Conservation (phyloP, 495 filamentous ascomycete genomes). For the Thermochaetoides thermophila region DNA sequence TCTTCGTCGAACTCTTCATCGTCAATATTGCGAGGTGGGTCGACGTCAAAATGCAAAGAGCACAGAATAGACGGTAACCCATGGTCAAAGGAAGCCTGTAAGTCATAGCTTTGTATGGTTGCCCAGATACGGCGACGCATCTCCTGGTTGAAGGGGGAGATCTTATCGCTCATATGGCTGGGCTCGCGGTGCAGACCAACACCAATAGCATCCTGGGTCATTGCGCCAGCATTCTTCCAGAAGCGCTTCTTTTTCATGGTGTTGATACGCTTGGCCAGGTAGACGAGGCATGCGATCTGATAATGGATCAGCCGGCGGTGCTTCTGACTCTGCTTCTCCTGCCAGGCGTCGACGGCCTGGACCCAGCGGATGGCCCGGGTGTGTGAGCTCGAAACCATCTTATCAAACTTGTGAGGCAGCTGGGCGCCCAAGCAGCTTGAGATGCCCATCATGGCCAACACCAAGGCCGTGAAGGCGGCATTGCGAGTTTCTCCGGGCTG, state of each 20-base stretch:
- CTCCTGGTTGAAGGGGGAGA: slow-evolving; percentile 42
- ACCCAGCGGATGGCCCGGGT: slow-evolving; percentile 24
- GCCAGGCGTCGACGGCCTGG: slow-evolving; percentile 23
- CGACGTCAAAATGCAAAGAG: slow-evolving; percentile 23
- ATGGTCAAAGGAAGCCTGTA: slow-evolving; percentile 44
- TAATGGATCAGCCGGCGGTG: slow-evolving; percentile 30
- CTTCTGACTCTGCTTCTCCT: slow-evolving; percentile 25
- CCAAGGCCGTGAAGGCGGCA: slow-evolving; percentile 32
- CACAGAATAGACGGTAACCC: slow-evolving; percentile 37
- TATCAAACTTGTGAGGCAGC: slow-evolving; percentile 20
- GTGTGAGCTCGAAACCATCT: slow-evolving; percentile 21
- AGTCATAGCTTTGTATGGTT: slow-evolving; percentile 43
- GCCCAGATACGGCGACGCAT: slow-evolving; percentile 53
- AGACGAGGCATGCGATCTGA: slow-evolving; percentile 29
- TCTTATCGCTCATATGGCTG: slow-evolving; percentile 17
- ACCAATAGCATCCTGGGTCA: slow-evolving; percentile 41
- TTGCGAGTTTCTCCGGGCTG: slow-evolving; percentile 21
- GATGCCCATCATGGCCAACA: slow-evolving; percentile 27
- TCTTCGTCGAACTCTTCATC: slow-evolving; percentile 31
- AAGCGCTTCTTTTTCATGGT: slow-evolving; percentile 34
- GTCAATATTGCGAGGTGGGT: slow-evolving; percentile 28
- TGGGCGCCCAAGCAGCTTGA: slow-evolving; percentile 23
- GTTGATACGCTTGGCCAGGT: slow-evolving; percentile 30
- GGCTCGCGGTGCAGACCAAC: slow-evolving; percentile 44
- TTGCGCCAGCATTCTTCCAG: slow-evolving; percentile 39